A percentile compares a stretch with the other conserved stretches of the same genome.
Evolutionary conservation across 2,329 filamentous ascomycete genomes (phyloP).

Genomic region (Davidsoniella australis): DNA sequence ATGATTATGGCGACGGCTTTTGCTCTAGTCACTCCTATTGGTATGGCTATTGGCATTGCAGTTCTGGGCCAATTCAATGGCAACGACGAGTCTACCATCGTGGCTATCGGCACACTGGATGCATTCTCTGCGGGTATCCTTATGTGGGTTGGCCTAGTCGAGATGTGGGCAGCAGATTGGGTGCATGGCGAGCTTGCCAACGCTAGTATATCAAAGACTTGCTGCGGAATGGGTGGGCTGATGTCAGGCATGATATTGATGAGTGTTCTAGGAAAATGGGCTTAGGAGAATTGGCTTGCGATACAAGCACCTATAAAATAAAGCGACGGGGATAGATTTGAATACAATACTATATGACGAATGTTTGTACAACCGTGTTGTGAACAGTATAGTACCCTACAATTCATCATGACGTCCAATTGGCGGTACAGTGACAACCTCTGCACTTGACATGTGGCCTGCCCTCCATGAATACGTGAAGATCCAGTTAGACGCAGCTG

Average conservation of each 20-base stretch:
- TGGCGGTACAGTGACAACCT: conserved; percentile 25
- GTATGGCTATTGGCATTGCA: conserved; percentile 66
- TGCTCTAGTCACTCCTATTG: conserved; percentile 55
- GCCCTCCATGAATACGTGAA: conserved; percentile 36
- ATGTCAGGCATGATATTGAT: conserved; percentile 48
- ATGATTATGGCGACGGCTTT: conserved; percentile 45
- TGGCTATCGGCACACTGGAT: conserved; percentile 58
- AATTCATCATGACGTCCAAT: not conserved
- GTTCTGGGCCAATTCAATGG: conserved; percentile 56
- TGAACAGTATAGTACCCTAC: not conserved
- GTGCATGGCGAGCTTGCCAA: conserved; percentile 39
- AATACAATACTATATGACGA: not conserved
- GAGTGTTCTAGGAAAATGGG: conserved; percentile 62
- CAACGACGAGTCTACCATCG: conserved; percentile 48
- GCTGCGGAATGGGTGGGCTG: conserved; percentile 34
- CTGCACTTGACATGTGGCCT: conserved; percentile 27
- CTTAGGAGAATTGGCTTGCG: conserved; percentile 21
- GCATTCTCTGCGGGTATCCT: conserved; percentile 60
- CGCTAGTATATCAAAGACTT: conserved; percentile 30
- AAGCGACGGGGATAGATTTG: too few species aligned
- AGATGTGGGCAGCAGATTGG: conserved; percentile 69
- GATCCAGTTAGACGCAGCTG: conserved; percentile 34
- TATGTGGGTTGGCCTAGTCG: conserved; percentile 63
- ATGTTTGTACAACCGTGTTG: not conserved
- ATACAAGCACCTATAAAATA: not conserved